Conservation (phyloP, 2,329 filamentous ascomycete species). For the Aspergillaceae sp. region DNA sequence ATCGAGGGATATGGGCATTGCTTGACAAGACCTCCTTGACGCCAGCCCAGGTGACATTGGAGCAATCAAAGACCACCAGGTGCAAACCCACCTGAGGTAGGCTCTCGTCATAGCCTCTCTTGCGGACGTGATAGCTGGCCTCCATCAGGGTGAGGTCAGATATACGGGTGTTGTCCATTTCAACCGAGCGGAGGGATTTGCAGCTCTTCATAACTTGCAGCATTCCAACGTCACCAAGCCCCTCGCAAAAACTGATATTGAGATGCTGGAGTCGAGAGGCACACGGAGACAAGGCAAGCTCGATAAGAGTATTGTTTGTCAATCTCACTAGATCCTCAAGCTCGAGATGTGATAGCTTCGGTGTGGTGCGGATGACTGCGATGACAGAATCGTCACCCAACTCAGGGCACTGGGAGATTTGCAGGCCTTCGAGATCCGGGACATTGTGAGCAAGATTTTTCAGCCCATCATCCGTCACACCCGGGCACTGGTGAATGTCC, state of each 20-base stretch:
- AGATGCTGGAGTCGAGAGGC: conserved; percentile 65
- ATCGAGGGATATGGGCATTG: conserved; percentile 64
- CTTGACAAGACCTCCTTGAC: conserved; percentile 76
- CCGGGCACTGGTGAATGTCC: conserved; percentile 70
- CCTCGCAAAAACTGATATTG: conserved; percentile 84
- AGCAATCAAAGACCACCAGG: conserved; percentile 83
- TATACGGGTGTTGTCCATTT: conserved; percentile 89
- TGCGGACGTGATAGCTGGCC: conserved; percentile 69
- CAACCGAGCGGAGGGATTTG: conserved; percentile 58
- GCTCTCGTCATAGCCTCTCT: conserved; percentile 48
- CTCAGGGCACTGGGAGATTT: conserved; percentile 67
- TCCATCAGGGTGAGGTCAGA: conserved; percentile 80
- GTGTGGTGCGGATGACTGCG: conserved; percentile 64
- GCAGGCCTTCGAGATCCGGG: conserved; percentile 71
- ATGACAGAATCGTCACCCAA: conserved; percentile 66
- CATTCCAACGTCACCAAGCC: conserved; percentile 73
- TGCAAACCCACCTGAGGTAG: conserved; percentile 56
- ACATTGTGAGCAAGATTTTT: conserved; percentile 63
- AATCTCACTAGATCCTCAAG: conserved; percentile 74
- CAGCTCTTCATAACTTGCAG: conserved; percentile 72
- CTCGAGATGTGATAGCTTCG: conserved; percentile 75
- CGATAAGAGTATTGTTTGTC: conserved; percentile 65
- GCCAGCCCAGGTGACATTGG: conserved; percentile 86
- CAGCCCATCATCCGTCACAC: conserved; percentile 65
- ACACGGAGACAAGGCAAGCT: conserved; percentile 69